These are phyloP conservation scores for Aspergillus vadensis DNA, from an alignment of 2,329 filamentous ascomycete genomes.

Conservation along the genomic window DNA sequence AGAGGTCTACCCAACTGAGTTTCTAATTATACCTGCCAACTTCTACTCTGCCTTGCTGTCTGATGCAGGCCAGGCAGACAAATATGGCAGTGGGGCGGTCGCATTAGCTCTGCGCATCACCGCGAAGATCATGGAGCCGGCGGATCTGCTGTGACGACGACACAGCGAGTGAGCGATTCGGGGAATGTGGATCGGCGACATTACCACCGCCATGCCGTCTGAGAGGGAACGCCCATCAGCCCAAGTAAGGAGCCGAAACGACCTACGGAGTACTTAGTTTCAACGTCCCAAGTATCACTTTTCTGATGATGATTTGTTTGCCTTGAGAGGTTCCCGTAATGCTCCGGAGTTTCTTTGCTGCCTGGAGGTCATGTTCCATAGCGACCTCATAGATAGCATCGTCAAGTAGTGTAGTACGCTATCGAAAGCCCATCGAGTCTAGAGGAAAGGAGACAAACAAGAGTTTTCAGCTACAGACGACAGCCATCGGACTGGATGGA, in stretches of 20 bases:
- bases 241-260: slow-evolving; percentile 13
- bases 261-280: neutral
- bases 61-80: neutral
- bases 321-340: neutral
- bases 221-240: neutral
- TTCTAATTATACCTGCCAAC: no score
- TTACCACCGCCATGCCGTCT: slow-evolving; percentile 5
- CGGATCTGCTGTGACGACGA: neutral
- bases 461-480: no score
- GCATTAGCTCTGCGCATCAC: slow-evolving; percentile 1
- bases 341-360: neutral
- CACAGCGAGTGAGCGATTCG: neutral
- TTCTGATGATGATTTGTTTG: neutral
- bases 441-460: no score
- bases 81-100: slow-evolving; percentile 6
- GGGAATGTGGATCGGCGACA: slow-evolving; percentile 1
- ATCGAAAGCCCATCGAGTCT: no score
- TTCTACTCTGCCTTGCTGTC: no score
- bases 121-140: neutral
- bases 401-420: no score
- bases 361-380: no score
- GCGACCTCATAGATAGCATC: no score
- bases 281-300: neutral
- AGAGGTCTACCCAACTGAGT: no score
- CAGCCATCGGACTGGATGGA: no score